Base-by-base conservation (phyloP, 1,139 yeast genomes). In the Suhomyces choctaworum region DNA sequence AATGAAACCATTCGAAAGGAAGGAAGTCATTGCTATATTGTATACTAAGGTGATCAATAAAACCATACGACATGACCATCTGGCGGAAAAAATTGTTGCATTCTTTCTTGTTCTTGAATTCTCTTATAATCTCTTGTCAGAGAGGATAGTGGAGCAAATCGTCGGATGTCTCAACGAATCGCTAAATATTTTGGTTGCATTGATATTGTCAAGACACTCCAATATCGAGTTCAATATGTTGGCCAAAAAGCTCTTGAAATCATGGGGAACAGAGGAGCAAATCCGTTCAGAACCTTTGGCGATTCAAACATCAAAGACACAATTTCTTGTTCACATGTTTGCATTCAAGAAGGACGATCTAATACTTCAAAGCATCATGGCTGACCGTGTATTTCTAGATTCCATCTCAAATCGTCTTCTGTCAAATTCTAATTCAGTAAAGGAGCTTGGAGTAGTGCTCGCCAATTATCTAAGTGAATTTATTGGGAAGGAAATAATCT, bases 321-420 rank as follows among this genome's bases (percentile, higher is more conserved):
- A 60, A 30, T 46, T 65, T 14, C 43, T 70, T 5, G 37, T 65
- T 2, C 56, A 57, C 29, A 29, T 67, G 11, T 36, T 66, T 8
- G 37, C 53, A 2, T 49, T 60, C 22, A 45, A 57, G 4, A 36
- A 50, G 6, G 45, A 50, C 8, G 25, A 47, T 22, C 9, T 22
- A 1, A 28, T 16, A 2, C 51, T 50, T 27, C 37, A 45, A 7
- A 39, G 26, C 2, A 39, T 71, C 14, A 44, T 64, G 28, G 48
- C 47, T 9, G 54, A 62, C 17, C 39, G 57, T 3, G 45, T 39
- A 0, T 76, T 71, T 41, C 50, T 76, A 11, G 55, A 62, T 15
- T 69, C 73, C 0, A 56, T 77, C 11, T 66, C 80, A 1, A 65
- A 60, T 36, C 54, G 77, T 19, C 59, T 77, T n/a, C 60, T 57